Percentiles rank a stretch among this genome's conserved stretches.
These are phyloP conservation scores for Amauroascus niger DNA, from an alignment of 2,329 filamentous ascomycete genomes.

Conservation along the genomic window DNA sequence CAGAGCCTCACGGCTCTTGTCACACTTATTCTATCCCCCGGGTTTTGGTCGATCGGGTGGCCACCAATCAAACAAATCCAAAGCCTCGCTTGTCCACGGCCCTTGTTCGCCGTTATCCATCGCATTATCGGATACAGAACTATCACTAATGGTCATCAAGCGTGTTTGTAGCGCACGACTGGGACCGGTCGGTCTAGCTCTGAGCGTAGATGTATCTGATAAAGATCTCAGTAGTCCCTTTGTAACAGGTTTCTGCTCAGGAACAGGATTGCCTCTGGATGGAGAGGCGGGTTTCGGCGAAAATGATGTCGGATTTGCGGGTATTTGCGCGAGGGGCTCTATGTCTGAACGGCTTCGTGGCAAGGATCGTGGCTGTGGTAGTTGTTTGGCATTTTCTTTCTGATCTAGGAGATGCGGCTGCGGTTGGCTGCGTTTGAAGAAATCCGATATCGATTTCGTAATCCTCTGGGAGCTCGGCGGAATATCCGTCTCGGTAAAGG, in stretches of 20 bases:
- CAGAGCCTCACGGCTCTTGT: no score
- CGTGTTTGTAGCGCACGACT: slow-evolving; percentile 6
- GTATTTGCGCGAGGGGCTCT: not conserved
- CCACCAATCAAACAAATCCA: slow-evolving; percentile 38
- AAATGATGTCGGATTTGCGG: not conserved
- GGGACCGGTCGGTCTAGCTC: slow-evolving; percentile 9
- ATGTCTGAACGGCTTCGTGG: slow-evolving; percentile 8
- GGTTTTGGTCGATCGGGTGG: slow-evolving; percentile 32
- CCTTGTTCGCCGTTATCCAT: slow-evolving; percentile 26
- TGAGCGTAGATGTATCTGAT: slow-evolving; percentile 29
- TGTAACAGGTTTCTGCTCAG: slow-evolving; percentile 4
- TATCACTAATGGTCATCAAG: not conserved
- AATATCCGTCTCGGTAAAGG: not conserved
- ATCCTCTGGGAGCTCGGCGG: slow-evolving; percentile 9
- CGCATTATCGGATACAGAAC: not conserved
- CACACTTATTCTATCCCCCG: not conserved
- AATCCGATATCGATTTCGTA: slow-evolving; percentile 9
- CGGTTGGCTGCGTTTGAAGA: slow-evolving; percentile 13
- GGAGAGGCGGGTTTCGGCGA: not conserved
- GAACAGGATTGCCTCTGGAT: not conserved
- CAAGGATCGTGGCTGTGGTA: not conserved
- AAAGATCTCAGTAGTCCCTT: slow-evolving; percentile 26
- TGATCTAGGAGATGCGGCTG: not conserved
- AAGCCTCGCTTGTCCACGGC: slow-evolving; percentile 35
- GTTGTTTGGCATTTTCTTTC: not conserved